Percentiles rank a stretch among this genome's conserved stretches.
Evolutionary conservation across 2,329 filamentous ascomycete species (phyloP).

Genomic region (Samsoniella hepiali): DNA sequence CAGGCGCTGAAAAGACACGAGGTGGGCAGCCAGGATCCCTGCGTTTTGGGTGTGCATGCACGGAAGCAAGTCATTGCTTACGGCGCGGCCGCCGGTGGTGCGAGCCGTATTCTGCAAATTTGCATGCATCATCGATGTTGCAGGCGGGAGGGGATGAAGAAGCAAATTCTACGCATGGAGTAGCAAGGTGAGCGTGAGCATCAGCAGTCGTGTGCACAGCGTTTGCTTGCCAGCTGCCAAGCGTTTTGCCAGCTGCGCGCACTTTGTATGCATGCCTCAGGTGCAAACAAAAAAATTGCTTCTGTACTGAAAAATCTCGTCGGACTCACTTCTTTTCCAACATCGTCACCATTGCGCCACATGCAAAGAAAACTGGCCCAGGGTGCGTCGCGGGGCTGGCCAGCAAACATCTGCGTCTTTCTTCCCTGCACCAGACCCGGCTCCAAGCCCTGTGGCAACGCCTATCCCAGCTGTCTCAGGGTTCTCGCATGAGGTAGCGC

Average conservation of each 20-base stretch:
- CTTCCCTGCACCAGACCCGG: not conserved
- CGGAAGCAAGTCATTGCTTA: constrained; percentile 3
- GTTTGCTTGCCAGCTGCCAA: constrained; percentile 10
- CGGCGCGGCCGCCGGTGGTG: not conserved
- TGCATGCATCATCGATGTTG: constrained; percentile 8
- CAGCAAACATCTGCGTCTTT: constrained; percentile 9
- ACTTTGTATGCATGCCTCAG: constrained; percentile 6
- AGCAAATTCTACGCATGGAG: too few relatives aligned
- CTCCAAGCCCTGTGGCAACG: not conserved
- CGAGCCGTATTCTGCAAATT: not conserved
- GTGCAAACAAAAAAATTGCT: not conserved
- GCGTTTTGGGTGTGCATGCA: not conserved
- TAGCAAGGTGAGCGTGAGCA: too few relatives aligned
- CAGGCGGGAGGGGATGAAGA: not conserved
- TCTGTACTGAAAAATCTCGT: not conserved
- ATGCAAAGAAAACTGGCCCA: not conserved
- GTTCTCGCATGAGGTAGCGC: not conserved
- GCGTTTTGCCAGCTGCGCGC: not conserved
- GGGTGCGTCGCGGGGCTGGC: constrained; percentile 10
- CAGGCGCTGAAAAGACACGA: constrained; percentile 11
- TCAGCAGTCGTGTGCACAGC: not conserved
- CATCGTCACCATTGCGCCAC: constrained; percentile 9
- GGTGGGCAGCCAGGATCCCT: constrained; percentile 9
- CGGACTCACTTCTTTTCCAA: not conserved
- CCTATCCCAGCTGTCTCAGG: not conserved